A percentile compares a stretch with the other conserved stretches of the same genome.
Conservation (phyloP, 371 early-diverging fungal genomes). For the Syncephalastrum racemosum region DNA sequence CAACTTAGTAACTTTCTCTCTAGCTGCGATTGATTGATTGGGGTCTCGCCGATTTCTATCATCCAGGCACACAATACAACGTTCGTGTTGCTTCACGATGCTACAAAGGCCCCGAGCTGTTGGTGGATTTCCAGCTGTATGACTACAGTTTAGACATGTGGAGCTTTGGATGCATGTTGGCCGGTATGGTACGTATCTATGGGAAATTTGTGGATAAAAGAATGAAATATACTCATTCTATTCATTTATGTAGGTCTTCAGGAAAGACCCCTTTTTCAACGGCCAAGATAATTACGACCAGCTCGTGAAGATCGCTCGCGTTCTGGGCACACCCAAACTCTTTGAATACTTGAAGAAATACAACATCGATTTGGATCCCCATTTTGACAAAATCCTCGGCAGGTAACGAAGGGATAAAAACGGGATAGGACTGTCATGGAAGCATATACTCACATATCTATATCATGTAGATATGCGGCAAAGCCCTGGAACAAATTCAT, state of each 20-base stretch:
- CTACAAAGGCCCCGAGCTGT: constrained; percentile 99
- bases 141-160: constrained; percentile 99
- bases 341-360: constrained; percentile 93
- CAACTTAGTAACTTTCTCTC: background rate
- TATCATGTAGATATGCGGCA: too few species aligned
- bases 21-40: constrained; percentile 98
- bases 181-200: constrained; percentile 83
- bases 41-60: constrained; percentile 99
- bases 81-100: constrained; percentile 98
- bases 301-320: constrained; percentile 96
- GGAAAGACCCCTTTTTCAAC: constrained; percentile 99
- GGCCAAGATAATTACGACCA: constrained; percentile 99
- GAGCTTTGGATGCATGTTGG: constrained; percentile 99
- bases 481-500: constrained; percentile 94
- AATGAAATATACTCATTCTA: background rate
- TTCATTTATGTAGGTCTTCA: constrained; percentile 78
- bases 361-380: constrained; percentile 83
- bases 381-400: constrained; percentile 85
- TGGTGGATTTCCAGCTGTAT: constrained; percentile 97
- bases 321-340: constrained; percentile 94
- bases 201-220: background rate
- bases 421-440: background rate
- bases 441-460: too few species aligned
- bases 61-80: constrained; percentile 96
- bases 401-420: constrained; percentile 27